Conservation (phyloP, 2,329 filamentous ascomycete species). For the Fusarium pseudograminearum region DNA sequence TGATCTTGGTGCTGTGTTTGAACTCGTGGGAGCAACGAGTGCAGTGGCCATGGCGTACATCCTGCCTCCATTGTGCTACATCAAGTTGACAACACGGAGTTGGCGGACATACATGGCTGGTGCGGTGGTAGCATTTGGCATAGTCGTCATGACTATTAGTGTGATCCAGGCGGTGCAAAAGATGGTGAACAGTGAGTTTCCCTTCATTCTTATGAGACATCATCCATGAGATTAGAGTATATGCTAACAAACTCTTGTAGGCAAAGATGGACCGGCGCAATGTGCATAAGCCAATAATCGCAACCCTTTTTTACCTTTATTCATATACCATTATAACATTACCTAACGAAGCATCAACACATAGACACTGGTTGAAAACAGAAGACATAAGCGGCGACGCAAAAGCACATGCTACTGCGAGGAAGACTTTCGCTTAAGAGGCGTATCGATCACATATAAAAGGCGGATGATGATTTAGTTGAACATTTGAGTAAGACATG, state of each 20-base stretch:
- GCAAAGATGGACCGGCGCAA: slow-evolving; percentile 45
- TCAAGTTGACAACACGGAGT: slow-evolving; percentile 85
- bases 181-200: slow-evolving; percentile 64
- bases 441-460: slow-evolving; percentile 26
- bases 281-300: slow-evolving; percentile 37
- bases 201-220: not conserved
- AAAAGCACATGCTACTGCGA: slow-evolving; percentile 11
- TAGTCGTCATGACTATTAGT: slow-evolving; percentile 83
- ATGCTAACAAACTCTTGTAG: slow-evolving; percentile 37
- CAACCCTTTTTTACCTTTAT: slow-evolving; percentile 12
- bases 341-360: slow-evolving; percentile 27
- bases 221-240: not conserved
- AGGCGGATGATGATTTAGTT: slow-evolving; percentile 21
- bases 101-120: slow-evolving; percentile 80
- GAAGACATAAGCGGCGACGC: slow-evolving; percentile 4
- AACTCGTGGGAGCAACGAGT: slow-evolving; percentile 94
- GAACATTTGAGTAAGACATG: slow-evolving; percentile 7
- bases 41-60: slow-evolving; percentile 96
- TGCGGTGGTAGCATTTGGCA: slow-evolving; percentile 81
- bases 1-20: slow-evolving; percentile 93
- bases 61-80: slow-evolving; percentile 91
- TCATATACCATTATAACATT: slow-evolving; percentile 21
- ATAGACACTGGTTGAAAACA: slow-evolving; percentile 31
- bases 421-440: not conserved
- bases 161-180: slow-evolving; percentile 78